phyloP scores from a whole-genome alignment of 1,139 yeast genomes.

The Protomyces pachydermus region DNA sequence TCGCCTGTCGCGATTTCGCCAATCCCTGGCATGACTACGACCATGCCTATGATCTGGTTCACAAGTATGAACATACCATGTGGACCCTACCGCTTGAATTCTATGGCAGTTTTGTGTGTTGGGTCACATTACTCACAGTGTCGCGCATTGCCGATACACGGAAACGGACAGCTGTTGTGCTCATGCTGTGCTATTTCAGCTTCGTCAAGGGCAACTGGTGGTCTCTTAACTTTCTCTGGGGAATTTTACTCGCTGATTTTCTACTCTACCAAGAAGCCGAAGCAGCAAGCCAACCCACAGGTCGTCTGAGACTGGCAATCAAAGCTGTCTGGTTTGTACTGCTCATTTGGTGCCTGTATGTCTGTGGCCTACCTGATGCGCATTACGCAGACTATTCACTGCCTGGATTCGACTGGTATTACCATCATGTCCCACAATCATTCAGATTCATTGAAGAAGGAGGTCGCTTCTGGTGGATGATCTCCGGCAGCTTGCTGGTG shows the following conservation, averaged over 20 bases:
- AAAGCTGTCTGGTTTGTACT: neutral
- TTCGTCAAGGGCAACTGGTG: constrained; percentile 8
- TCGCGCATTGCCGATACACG: constrained; percentile 3
- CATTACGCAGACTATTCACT: neutral
- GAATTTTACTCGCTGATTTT: constrained; percentile 10
- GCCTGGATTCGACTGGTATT: constrained; percentile 5
- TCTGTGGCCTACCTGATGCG: constrained; percentile 22
- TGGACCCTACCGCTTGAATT: constrained; percentile 21
- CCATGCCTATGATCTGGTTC: constrained; percentile 5
- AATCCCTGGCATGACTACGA: constrained; percentile 15
- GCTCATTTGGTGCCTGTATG: constrained; percentile 13
- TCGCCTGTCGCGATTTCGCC: constrained; percentile 1
- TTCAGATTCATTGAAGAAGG: constrained; percentile 11
- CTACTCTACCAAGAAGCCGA: neutral
- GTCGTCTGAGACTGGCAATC: neutral
- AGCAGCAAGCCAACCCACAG: neutral
- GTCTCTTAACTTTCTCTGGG: constrained; percentile 17
- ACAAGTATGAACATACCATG: constrained; percentile 17
- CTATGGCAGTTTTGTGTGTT: constrained; percentile 17
- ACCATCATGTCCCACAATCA: neutral
- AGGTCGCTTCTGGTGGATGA: constrained; percentile 25
- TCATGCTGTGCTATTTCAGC: constrained; percentile 3
- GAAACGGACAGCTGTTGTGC: constrained; percentile 1
- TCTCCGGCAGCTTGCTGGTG: constrained; percentile 3
- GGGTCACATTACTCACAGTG: neutral